Conservation (phyloP, 2,329 filamentous ascomycete genomes). For the Xylaria digitata region DNA sequence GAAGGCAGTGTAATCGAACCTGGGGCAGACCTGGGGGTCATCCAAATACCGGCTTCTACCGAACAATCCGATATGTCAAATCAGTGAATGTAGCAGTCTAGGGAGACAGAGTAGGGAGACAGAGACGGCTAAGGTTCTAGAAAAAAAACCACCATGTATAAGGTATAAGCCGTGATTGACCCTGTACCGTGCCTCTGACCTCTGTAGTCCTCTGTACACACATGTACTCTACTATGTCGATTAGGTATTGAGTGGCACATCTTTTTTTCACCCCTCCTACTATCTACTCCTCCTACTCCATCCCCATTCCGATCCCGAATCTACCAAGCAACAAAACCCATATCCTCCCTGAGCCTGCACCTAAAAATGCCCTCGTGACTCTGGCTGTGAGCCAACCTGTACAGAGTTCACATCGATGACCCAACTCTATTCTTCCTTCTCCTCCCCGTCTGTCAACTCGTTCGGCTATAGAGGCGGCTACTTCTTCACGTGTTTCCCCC, state of each 20-base stretch:
- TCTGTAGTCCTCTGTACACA: conserved; percentile 1
- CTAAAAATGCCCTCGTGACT: conserved; percentile 39
- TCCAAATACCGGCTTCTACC: conserved; percentile 20
- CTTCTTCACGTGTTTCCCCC: conserved; percentile 30
- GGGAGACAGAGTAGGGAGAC: too few relatives aligned
- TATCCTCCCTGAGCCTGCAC: conserved; percentile 29
- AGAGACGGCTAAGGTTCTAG: conserved; percentile 7
- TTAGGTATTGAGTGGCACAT: conserved; percentile 9
- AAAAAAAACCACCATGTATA: not conserved
- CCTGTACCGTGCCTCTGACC: not conserved
- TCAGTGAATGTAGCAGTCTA: not conserved
- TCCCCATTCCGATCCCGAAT: conserved; percentile 25
- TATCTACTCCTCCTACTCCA: conserved; percentile 11
- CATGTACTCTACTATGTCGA: too few relatives aligned
- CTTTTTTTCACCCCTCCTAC: conserved; percentile 12
- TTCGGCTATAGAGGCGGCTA: conserved; percentile 6
- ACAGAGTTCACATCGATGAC: conserved; percentile 7
- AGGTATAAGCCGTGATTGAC: too few relatives aligned
- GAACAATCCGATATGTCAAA: conserved; percentile 16
- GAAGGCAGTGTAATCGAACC: not conserved
- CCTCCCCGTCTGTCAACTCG: conserved; percentile 1
- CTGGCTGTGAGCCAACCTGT: conserved; percentile 14
- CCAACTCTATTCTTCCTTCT: conserved; percentile 8
- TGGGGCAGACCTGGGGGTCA: not conserved
- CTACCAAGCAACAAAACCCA: conserved; percentile 28